Base-by-base conservation (phyloP, 345 rosid species). In the Cardamine chenopodiifolia region DNA sequence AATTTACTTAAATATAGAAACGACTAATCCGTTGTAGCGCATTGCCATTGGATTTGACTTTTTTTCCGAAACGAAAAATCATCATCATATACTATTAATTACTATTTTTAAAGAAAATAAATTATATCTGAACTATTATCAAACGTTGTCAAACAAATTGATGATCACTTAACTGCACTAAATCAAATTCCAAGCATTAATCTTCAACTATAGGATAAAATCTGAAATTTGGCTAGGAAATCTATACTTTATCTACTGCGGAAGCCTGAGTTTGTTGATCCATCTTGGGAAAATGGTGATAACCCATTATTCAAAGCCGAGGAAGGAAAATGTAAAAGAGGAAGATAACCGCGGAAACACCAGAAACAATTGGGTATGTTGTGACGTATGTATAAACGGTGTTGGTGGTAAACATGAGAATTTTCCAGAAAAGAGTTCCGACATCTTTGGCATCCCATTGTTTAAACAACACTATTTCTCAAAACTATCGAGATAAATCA, bases 261-360 rank as follows among this genome's bases (percentile, higher is more conserved):
- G 8, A 53, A 26, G 59, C 34, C 34, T 55, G 60, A 26, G 35
- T 15, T 15, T 1, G 37, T 55, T 63, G 23, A 62, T n/a, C n/a
- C n/a, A n/a, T n/a, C n/a, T 77, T 67, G 17, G 78, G 64, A 59
- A 49, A 62, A 8, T 7, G 79, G 53, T 9, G 73, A 56, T 22
- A 26, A 11, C 47, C 10, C 72, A 3, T 59, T 18, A 23, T 17
- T 54, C 37, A 68, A 39, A 84, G 70, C 7, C 78, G 72, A 32
- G 95, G 93, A 52, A 81, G 80, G 62, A 82, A 82, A 25, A 83
- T 25, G 66, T 81, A 87, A 6, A 92, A 63, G 42, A 80, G 71
- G 66, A 87, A 73, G 47, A 80, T 57, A 20, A 79, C 19, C 1
- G 74, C 39, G 12, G 78, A 62, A 34, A 74, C 68, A 6, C 62